Base-by-base conservation (phyloP, 208 protist species). In the Leptomonas seymouri region DNA sequence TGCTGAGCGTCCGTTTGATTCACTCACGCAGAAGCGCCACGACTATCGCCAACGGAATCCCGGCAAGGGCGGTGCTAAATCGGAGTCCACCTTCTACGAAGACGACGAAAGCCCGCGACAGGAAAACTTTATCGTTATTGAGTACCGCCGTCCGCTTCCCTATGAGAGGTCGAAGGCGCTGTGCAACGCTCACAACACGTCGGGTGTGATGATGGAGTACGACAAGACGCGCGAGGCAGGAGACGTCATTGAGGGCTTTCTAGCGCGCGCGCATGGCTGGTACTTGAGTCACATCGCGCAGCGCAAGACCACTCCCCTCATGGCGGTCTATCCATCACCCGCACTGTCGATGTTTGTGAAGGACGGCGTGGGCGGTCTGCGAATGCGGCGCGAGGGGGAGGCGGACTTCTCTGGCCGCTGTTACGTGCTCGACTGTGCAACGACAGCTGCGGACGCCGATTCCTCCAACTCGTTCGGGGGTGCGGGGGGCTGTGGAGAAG, bases 241-340 rank as follows among this genome's bases (percentile, higher is more conserved):
- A 12, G 69, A 74, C 53, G 76, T 82, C 31, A 93, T 93, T 8
- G 66, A 88, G 20, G 59, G 42, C 49, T 93, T 93, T 76, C 63
- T 83, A 27, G 36, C 34, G 20, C 81, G 84, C 42, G 87, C 84
- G 2, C 82, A 84, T 21, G 58, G n/a, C 23, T 93, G 81, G 81
- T 90, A 90, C 54, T 51, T 68, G 12, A 41, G 45, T 12, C 69
- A 81, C 55, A 20, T 64, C 5, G 68, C 30, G 2, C 61, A 82
- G 27, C 54, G 31, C 36, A 60, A 58, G 28, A 39, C 41, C n/a
- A 46, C 15, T 0, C 42, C 70, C 18, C 84, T 81, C 1, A 82
- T 88, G 49, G 76, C 78, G n/a, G 80, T 85, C 58, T 84, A 87
- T 65, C 82, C 84, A 2, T 30, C 74, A 3, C 30, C n/a, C 5